Percentiles rank a stretch among this genome's conserved stretches.
Evolutionary conservation across 116 monocot species (phyloP).

Genomic region (Cymodocea nodosa): DNA sequence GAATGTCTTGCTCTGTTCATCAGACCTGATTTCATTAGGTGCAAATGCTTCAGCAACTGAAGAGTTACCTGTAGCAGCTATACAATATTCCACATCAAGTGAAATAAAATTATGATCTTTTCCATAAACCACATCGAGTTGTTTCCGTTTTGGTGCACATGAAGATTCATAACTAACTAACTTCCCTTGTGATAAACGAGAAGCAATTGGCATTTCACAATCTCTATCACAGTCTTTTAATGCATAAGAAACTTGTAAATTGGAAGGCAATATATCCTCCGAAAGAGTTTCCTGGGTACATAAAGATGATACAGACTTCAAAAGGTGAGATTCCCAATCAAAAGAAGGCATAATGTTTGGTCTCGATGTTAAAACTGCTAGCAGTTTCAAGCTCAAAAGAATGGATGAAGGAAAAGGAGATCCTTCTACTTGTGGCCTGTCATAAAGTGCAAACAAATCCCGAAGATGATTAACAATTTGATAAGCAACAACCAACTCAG

Average conservation of each 20-base stretch:
- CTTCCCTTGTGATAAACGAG: not conserved
- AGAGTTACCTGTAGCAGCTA: not conserved
- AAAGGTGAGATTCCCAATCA: conserved; percentile 62
- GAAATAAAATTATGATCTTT: not conserved
- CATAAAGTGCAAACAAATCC: conserved; percentile 94
- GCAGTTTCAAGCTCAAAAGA: conserved; percentile 71
- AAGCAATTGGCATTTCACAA: not conserved
- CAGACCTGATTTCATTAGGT: conserved; percentile 1
- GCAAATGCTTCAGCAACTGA: conserved; percentile 3
- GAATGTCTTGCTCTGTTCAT: conserved; percentile 17
- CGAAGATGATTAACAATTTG: conserved; percentile 83
- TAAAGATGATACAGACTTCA: not conserved
- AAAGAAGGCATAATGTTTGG: conserved; percentile 42
- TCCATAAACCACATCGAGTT: not conserved
- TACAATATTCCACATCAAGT: not conserved
- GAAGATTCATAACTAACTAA: no score
- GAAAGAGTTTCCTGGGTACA: not conserved
- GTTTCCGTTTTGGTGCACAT: not conserved
- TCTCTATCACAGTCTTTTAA: not conserved
- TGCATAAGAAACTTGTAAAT: conserved; percentile 2
- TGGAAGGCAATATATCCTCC: no score
- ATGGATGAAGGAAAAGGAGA: conserved; percentile 90
- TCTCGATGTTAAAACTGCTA: conserved; percentile 71
- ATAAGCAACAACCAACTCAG: conserved; percentile 89
- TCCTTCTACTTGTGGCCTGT: conserved; percentile 88